Evolutionary conservation across 164 flowering plant genomes (phyloP).

Genomic region (Kingdonia uniflora): DNA sequence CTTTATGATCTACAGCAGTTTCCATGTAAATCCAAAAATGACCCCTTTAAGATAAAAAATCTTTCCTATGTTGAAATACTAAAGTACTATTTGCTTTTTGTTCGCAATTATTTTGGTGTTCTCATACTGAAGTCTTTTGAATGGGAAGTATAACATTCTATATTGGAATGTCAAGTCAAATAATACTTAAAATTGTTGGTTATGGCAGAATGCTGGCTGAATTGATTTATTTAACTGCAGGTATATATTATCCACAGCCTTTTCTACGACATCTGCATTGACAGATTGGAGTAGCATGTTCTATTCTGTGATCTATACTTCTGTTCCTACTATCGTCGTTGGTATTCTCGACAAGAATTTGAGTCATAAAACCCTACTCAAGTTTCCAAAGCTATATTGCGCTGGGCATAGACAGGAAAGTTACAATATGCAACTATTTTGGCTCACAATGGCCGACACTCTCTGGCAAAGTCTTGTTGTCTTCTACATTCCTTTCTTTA

Average conservation of each 20-base stretch:
- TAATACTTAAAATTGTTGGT: not conserved
- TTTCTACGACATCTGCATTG: conserved; percentile 79
- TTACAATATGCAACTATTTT: conserved; percentile 68
- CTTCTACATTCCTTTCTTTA: conserved; percentile 55
- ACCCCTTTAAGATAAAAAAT: too few relatives aligned
- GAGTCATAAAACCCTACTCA: conserved; percentile 60
- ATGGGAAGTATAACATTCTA: not conserved
- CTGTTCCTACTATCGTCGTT: conserved; percentile 80
- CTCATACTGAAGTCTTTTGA: not conserved
- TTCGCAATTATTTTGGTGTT: too few relatives aligned
- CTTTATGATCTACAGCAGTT: too few relatives aligned
- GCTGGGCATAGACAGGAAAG: conserved; percentile 85
- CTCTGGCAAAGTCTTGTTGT: conserved; percentile 93
- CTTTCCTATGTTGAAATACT: too few relatives aligned
- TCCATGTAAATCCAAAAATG: too few relatives aligned
- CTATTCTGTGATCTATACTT: conserved; percentile 79
- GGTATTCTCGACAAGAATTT: conserved; percentile 84
- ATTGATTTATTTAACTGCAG: conserved; percentile 22
- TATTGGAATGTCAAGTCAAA: not conserved
- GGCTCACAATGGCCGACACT: conserved; percentile 89
- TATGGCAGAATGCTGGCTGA: not conserved
- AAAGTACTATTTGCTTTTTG: too few relatives aligned
- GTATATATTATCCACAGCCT: conserved; percentile 80
- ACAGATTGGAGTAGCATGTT: conserved; percentile 85
- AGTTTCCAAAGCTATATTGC: conserved; percentile 72